Base-by-base conservation (phyloP, 2,329 filamentous ascomycete genomes). In the Ophiostoma himal-ulmi region DNA sequence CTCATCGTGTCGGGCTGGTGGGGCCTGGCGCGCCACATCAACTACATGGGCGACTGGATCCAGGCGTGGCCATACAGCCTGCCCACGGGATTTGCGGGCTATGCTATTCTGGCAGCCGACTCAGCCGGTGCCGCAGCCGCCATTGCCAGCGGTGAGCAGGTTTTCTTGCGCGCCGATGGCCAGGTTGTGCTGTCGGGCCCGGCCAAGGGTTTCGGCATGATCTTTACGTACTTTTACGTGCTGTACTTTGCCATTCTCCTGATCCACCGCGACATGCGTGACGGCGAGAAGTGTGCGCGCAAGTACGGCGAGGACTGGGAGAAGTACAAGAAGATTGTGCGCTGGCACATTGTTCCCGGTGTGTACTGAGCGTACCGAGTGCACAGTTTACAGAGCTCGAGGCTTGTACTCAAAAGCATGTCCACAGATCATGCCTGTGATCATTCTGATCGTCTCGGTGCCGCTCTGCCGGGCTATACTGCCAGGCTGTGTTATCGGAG, bases 241-340 rank as follows among this genome's bases (percentile, higher is more conserved):
- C 76, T 96, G 8, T 98, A 97, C 82, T 97, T 98, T 81, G 93
- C 89, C 3, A 82, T 96, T 14, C 81, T 98, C 73, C 84, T 98
- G 13, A 83, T 97, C 69, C 94, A 97, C 78, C 90, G 94, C 26
- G 93, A 96, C 78, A 83, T 88, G 71, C 86, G 94, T 69, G 94
- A 98, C 75, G 94, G 97, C 75, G 91, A 92, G 78, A 97, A 97
- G 83, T 98, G 94, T 80, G 84, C 86, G 73, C 86, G 86, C 77
- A 98, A 98, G 84, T 98, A 98, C 77, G 94, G 94, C 36, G 89
- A 89, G 75, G 93, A 97, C 77, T 98, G 94, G 94, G 88, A 93
- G 73, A 86, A 88, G 80, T 98, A 97, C 81, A 93, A 91, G 80
- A 88, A 89, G 80, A 85, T 89, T 77, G 94, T 97, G 64, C 88